phyloP scores from a whole-genome alignment of 1,139 yeast genomes.

The Candida neerlandica region DNA sequence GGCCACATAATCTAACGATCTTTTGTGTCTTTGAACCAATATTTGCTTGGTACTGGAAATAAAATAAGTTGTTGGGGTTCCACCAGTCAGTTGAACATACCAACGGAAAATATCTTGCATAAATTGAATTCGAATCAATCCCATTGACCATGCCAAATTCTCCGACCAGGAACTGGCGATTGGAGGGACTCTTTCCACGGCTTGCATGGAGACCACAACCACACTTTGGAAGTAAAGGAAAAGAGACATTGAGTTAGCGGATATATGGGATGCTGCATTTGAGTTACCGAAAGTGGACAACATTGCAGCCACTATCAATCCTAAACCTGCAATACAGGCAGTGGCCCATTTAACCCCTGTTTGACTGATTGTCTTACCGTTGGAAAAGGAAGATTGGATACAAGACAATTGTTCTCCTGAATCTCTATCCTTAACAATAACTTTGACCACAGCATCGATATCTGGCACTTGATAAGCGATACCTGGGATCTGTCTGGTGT shows the following conservation, averaged over 20 bases:
- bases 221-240: conserved; percentile 79
- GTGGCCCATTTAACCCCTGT: conserved; percentile 84
- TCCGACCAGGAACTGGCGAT: conserved; percentile 82
- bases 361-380: conserved; percentile 76
- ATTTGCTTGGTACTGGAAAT: conserved; percentile 60
- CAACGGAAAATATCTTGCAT: conserved; percentile 81
- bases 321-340: conserved; percentile 77
- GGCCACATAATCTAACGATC: conserved; percentile 40
- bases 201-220: conserved; percentile 70
- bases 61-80: conserved; percentile 63
- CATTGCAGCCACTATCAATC: conserved; percentile 68
- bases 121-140: conserved; percentile 63
- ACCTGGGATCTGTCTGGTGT: conserved; percentile 60
- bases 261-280: conserved; percentile 74
- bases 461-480: conserved; percentile 78
- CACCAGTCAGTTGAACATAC: conserved; percentile 82
- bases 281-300: conserved; percentile 77
- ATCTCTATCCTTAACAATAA: conserved; percentile 39
- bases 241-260: conserved; percentile 74
- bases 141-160: conserved; percentile 86
- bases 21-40: conserved; percentile 53
- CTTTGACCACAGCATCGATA: conserved; percentile 71
- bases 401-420: conserved; percentile 59
- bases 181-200: conserved; percentile 75
- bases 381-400: conserved; percentile 66